Evolutionary conservation across 371 early-diverging fungal species (phyloP), one percentile per base, ranked within the genome.

Genomic region (Cokeromyces recurvatus): DNA sequence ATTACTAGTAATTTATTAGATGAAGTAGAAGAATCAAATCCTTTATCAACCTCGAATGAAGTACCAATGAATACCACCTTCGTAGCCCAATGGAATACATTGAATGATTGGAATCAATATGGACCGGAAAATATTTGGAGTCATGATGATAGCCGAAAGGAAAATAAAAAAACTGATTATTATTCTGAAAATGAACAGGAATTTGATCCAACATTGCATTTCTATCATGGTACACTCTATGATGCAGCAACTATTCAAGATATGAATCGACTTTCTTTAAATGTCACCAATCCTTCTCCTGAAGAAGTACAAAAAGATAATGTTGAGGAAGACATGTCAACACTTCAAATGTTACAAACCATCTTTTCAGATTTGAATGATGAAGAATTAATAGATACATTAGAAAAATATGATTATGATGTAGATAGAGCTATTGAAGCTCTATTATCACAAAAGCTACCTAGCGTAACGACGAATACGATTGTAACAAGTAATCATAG

Each of bases 341-440:
- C 76, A 0, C 42, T 79, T 15, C 78, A 81, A 48, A 74, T 79
- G 78, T 56, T 81, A 22, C 64, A 70, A 25, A 66, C 67, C 4
- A 74, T 81, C 20, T 72, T 77, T 40, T 62, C 66, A 1, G 79
- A 81, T 41, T 42, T 73, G 37, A 70, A 52, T 10, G 69, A 72
- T 1, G 61, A 60, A 4, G 67, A 76, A 29, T 46, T 81, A 32
- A 61, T 70, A 23, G 59, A 64, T 12, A 63, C 75, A 0, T 53
- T 79, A 35, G 72, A 57, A 17, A 55, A 38, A 11, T 39, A 64
- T 29, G 77, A 73, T 15, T 77, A 81, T 52, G 79, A 81, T 55
- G 55, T 77, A 34, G 79, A 78, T 46, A 41, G 59, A 12, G 48
- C 71, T 2, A 66, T 66, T 16, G 75, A 71, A n/a, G 48, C 47